Conservation (phyloP, 2,329 filamentous ascomycete genomes). For the Ceratocystis colombiana region DNA sequence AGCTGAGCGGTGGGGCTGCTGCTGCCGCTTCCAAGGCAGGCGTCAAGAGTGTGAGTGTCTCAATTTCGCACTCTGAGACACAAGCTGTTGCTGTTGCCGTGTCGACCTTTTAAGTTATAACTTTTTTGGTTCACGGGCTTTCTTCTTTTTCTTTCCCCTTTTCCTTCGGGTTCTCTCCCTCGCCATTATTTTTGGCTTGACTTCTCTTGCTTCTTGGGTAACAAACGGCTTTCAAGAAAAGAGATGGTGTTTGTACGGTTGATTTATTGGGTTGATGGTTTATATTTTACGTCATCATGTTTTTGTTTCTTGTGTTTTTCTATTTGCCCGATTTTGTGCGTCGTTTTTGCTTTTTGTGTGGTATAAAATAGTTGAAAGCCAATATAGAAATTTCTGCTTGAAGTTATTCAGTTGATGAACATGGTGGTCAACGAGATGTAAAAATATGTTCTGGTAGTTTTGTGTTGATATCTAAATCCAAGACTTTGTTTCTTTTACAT, state of each 20-base stretch:
- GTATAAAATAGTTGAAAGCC: constrained; percentile 6
- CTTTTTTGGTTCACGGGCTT: constrained; percentile 24
- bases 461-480: neutral
- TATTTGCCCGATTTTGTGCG: too few species aligned
- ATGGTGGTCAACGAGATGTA: neutral
- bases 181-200: constrained; percentile 3
- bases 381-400: constrained; percentile 3
- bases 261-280: constrained; percentile 9
- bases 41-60: constrained; percentile 80
- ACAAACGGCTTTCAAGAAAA: neutral
- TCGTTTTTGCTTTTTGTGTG: neutral
- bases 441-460: neutral
- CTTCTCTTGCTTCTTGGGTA: neutral
- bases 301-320: constrained; percentile 1
- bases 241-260: constrained; percentile 2
- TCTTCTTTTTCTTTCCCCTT: constrained; percentile 22
- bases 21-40: constrained; percentile 74
- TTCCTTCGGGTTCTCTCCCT: constrained; percentile 15
- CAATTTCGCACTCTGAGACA: constrained; percentile 88
- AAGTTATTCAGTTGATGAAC: too few species aligned
- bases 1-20: constrained; percentile 78
- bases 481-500: too few species aligned
- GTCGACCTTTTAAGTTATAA: constrained; percentile 54
- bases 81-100: constrained; percentile 94
- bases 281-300: neutral